These are phyloP conservation scores for Xylaria sp. DNA, from an alignment of 2,329 filamentous ascomycete species.

Conservation along the genomic window DNA sequence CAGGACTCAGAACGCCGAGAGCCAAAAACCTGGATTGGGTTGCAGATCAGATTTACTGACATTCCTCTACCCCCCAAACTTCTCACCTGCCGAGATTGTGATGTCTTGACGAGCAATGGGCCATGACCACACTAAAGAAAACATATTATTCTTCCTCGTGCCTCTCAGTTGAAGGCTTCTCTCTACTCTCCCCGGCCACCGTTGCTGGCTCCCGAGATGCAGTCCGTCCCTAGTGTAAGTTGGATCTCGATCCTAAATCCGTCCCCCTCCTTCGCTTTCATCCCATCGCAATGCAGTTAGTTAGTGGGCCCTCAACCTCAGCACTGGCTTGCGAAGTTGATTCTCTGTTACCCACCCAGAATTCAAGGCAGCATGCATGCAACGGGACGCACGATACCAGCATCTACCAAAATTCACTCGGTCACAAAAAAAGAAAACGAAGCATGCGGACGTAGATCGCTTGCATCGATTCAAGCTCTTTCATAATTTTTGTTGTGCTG, in stretches of 20 bases:
- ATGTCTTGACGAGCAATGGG: slow-evolving; percentile 51
- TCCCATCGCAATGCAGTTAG: slow-evolving; percentile 33
- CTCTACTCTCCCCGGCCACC: slow-evolving; percentile 49
- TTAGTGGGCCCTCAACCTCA: slow-evolving; percentile 28
- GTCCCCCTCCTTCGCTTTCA: slow-evolving; percentile 14
- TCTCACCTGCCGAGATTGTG: slow-evolving; percentile 35
- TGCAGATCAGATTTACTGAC: slow-evolving; percentile 39
- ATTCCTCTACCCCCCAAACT: slow-evolving; percentile 39
- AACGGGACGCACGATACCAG: slow-evolving; percentile 21
- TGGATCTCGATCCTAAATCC: slow-evolving; percentile 31
- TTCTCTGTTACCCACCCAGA: slow-evolving; percentile 24
- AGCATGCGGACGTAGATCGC: not conserved
- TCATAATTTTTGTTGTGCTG: not conserved
- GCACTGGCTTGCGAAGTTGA: slow-evolving; percentile 21
- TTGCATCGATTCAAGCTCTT: not conserved
- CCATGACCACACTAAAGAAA: slow-evolving; percentile 45
- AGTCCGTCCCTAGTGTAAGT: slow-evolving; percentile 65
- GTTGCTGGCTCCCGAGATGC: slow-evolving; percentile 57
- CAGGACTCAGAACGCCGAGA: not conserved
- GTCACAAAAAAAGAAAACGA: not conserved
- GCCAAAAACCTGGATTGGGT: slow-evolving; percentile 13
- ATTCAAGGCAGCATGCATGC: slow-evolving; percentile 15
- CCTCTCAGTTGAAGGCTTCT: slow-evolving; percentile 50
- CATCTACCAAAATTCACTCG: slow-evolving; percentile 11
- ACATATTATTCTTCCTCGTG: slow-evolving; percentile 42